A percentile compares a stretch with the other conserved stretches of the same genome.
Evolutionary conservation across 306 rosid species (phyloP).

Genomic region (Prunus padus): DNA sequence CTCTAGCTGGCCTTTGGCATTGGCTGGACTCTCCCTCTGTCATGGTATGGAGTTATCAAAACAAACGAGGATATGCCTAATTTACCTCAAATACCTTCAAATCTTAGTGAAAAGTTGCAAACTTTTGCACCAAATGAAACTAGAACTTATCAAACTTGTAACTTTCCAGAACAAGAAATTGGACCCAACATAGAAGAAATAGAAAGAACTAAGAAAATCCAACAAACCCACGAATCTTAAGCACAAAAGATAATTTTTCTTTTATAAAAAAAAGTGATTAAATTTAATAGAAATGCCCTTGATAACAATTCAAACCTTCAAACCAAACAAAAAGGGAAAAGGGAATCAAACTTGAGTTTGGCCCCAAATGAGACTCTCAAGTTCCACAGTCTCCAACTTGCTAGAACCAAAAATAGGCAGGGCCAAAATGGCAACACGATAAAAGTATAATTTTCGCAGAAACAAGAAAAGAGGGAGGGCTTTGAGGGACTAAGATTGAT

Average conservation of each 20-base stretch:
- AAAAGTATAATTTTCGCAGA: background rate
- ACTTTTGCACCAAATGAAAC: constrained; percentile 32
- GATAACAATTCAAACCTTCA: background rate
- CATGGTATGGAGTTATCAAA: background rate
- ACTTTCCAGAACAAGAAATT: constrained; percentile 48
- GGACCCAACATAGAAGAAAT: constrained; percentile 33
- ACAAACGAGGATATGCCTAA: constrained; percentile 2
- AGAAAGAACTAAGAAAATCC: constrained; percentile 31
- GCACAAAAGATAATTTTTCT: background rate
- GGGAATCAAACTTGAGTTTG: background rate
- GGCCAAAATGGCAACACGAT: constrained; percentile 9
- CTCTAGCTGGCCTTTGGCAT: too few species aligned
- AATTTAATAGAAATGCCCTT: constrained; percentile 11
- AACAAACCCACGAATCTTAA: constrained; percentile 24
- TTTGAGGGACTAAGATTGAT: background rate
- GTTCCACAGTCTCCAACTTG: background rate
- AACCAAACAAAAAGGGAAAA: background rate
- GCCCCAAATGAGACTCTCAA: background rate
- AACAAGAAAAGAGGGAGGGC: background rate
- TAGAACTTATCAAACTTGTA: constrained; percentile 19
- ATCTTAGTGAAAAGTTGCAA: constrained; percentile 10
- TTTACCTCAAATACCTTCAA: constrained; percentile 20
- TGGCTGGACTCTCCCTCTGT: too few species aligned
- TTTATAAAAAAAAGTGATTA: background rate
- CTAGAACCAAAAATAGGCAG: constrained; percentile 1